Evolutionary conservation across 805 yeast species (phyloP), one percentile per base, ranked within the genome.

Genomic region (Lipomyces spencermartinsiae): DNA sequence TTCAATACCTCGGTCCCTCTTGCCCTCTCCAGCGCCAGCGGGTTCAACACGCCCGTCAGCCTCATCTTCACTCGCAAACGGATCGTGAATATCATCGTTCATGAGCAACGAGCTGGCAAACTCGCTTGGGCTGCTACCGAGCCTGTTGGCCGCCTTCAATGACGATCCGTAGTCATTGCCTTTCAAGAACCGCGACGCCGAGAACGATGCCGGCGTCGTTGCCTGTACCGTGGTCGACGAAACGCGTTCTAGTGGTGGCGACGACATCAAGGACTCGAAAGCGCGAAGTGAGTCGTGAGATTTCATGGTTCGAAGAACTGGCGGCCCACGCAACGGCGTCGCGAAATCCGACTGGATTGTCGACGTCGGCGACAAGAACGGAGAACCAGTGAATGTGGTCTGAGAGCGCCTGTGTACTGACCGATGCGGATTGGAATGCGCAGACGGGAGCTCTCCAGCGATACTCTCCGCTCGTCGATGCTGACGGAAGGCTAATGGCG

Each of bases 221-320:
- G 25, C 34, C 16, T 19, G 31, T 43, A 29, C 19, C 35, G 22
- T 33, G 6, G 25, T 35, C 34, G 9, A 53, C 56, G 34, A 53
- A 6, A 10, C 5, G 31, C 34, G 56, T 25, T 53, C 56, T 19
- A 25, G 33, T 25, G 56, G 56, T 22, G 49, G 49, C 29, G 49
- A 43, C 9, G 56, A 53, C 62, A 66, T 54, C 33, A 66, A 51
- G 19, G 63, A 58, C 43, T 59, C 66, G 35, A 66, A 66, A 29
- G 66, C 69, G 31, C 57, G 59, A 14, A 66, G 53, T n/a, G 69
- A 66, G 25, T 62, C 69, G 6, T 39, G 57, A 14, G 69, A 66
- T 29, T 61, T 51, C 10, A 51, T 35, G 34, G 16, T 16, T 31
- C 56, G 64, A 25, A 58, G 39, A 43, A n/a, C 22, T 19, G 22